A percentile compares a stretch with the other conserved stretches of the same genome.
Conservation (phyloP, 495 filamentous ascomycete genomes). For the Trichoderma reesei region DNA sequence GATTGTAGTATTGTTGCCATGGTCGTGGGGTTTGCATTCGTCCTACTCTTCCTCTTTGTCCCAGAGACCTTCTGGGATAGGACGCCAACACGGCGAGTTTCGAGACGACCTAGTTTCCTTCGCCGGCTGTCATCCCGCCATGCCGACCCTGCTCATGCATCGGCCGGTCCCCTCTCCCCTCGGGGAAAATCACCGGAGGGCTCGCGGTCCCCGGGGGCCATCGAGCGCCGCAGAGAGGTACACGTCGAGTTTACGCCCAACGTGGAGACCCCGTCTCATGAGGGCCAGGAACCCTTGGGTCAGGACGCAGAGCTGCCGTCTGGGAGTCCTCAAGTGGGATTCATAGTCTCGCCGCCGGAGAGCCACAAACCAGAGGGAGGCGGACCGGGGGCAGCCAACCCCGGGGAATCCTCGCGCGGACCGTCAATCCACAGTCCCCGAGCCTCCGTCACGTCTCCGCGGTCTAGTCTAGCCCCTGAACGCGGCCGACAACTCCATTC, state of each 20-base stretch:
- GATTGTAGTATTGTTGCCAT: slow-evolving; percentile 67
- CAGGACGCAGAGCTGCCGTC: neutral
- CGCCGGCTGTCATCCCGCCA: slow-evolving; percentile 31
- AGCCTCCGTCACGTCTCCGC: neutral
- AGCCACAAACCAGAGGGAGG: neutral
- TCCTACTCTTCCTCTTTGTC: slow-evolving; percentile 78
- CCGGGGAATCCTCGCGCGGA: neutral
- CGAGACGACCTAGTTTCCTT: slow-evolving; percentile 29
- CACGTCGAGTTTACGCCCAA: slow-evolving; percentile 51
- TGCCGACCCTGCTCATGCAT: neutral
- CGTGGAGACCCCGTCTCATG: neutral
- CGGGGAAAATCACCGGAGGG: slow-evolving; percentile 9
- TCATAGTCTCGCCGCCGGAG: neutral
- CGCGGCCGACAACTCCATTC: neutral
- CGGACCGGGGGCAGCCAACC: neutral
- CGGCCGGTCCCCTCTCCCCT: slow-evolving; percentile 1
- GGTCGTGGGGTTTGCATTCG: slow-evolving; percentile 63
- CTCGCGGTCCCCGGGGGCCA: neutral
- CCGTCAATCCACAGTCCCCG: neutral
- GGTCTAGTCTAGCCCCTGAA: neutral
- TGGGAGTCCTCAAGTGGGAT: neutral
- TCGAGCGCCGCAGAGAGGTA: slow-evolving; percentile 13
- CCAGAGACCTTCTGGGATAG: slow-evolving; percentile 97
- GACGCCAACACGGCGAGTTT: slow-evolving; percentile 45
- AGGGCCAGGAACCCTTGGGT: neutral